Evolutionary conservation across 2,329 filamentous ascomycete species (phyloP).

Genomic region (Hypoxylon sp.): DNA sequence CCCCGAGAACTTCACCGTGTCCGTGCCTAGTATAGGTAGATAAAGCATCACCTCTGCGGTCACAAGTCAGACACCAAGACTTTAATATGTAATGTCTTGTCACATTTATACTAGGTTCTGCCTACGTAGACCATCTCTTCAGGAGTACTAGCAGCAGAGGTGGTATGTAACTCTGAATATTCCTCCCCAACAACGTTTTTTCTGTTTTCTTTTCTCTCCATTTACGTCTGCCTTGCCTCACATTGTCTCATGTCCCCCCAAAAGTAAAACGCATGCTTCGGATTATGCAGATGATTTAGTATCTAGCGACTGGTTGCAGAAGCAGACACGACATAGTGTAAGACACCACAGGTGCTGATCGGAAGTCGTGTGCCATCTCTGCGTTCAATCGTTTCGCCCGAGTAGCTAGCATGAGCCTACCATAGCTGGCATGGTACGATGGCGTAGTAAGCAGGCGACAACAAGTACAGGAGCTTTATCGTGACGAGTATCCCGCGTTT

Average conservation of each 20-base stretch:
- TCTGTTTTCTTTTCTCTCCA: background rate
- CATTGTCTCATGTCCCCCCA: slow-evolving; percentile 10
- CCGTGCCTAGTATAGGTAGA: no score
- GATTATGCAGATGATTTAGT: slow-evolving; percentile 10
- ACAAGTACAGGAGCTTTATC: slow-evolving; percentile 36
- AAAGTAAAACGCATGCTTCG: slow-evolving; percentile 8
- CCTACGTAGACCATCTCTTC: slow-evolving; percentile 1
- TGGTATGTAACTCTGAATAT: slow-evolving; percentile 13
- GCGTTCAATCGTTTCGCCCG: slow-evolving; percentile 9
- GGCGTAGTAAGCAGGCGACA: slow-evolving; percentile 5
- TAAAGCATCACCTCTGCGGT: background rate
- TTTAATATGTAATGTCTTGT: slow-evolving; percentile 11
- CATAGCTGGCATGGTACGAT: slow-evolving; percentile 2
- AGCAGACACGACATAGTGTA: slow-evolving; percentile 14
- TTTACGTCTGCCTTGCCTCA: slow-evolving; percentile 16
- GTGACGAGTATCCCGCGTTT: slow-evolving; percentile 47
- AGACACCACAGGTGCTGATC: slow-evolving; percentile 11
- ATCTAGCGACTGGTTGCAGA: slow-evolving; percentile 4
- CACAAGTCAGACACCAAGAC: background rate
- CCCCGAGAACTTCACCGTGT: no score
- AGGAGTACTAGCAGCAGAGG: slow-evolving; percentile 25
- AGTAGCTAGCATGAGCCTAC: slow-evolving; percentile 1
- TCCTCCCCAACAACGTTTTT: slow-evolving; percentile 3
- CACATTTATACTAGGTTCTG: slow-evolving; percentile 21
- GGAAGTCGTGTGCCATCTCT: background rate